Evolutionary conservation across 352 stramenopile species (phyloP).

Genomic region (Phytophthora pistaciae): DNA sequence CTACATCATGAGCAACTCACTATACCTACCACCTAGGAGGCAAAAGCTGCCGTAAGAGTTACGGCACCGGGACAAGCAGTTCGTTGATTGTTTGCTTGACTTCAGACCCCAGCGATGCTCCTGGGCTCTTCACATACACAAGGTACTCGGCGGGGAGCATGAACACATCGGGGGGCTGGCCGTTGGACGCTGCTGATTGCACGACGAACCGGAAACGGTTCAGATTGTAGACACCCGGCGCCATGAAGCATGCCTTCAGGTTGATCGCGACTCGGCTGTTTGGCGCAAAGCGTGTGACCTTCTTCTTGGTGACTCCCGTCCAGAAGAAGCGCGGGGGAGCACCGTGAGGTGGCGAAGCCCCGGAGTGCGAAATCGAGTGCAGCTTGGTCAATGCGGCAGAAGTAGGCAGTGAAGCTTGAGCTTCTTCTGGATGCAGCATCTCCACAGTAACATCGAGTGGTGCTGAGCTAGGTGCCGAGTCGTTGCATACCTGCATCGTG

Average conservation of each 20-base stretch:
- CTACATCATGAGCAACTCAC: conserved; percentile 1
- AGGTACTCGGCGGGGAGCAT: conserved; percentile 84
- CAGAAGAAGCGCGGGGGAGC: conserved; percentile 82
- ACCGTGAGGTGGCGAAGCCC: conserved; percentile 14
- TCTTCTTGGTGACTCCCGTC: conserved; percentile 82
- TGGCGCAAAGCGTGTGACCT: conserved; percentile 57
- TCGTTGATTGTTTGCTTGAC: conserved; percentile 30
- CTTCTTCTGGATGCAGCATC: conserved; percentile 79
- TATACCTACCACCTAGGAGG: neutral
- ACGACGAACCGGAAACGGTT: conserved; percentile 83
- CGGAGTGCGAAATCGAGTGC: conserved; percentile 30
- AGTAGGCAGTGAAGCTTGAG: conserved; percentile 39
- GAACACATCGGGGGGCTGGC: conserved; percentile 51
- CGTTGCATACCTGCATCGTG: conserved; percentile 81
- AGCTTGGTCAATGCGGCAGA: conserved; percentile 38
- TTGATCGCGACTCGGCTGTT: conserved; percentile 55
- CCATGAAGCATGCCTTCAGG: conserved; percentile 80
- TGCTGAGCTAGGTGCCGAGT: conserved; percentile 51
- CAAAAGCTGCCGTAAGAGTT: neutral
- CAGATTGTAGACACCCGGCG: conserved; percentile 81
- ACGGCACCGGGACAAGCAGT: conserved; percentile 38
- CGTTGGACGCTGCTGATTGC: conserved; percentile 31
- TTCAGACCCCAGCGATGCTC: conserved; percentile 19
- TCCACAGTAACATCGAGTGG: conserved; percentile 84
- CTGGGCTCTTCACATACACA: conserved; percentile 62